These are phyloP conservation scores for Lactarius indigo DNA, from an alignment of 768 basidiomycete genomes.

Conservation along the genomic window DNA sequence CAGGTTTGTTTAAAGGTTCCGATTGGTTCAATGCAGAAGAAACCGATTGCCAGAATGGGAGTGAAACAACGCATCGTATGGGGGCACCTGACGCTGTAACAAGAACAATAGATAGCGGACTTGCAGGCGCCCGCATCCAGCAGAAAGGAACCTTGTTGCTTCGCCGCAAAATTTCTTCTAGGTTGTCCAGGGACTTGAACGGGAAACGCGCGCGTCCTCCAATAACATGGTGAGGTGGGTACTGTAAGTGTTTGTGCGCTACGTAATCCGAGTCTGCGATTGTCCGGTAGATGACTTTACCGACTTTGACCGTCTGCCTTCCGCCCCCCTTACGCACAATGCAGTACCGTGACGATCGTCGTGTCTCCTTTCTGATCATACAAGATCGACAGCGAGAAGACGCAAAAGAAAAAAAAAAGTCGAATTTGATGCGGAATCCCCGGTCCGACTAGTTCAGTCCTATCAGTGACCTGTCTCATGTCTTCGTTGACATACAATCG, in stretches of 20 bases:
- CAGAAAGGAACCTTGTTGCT: neutral
- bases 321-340: too few species aligned
- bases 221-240: neutral
- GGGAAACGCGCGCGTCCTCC: neutral
- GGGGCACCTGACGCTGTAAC: neutral
- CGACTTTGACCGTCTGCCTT: too few species aligned
- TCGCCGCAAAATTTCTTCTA: neutral
- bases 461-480: neutral
- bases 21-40: slow-evolving; percentile 4
- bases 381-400: neutral
- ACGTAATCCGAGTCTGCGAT: too few species aligned
- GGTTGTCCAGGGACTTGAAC: neutral
- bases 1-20: slow-evolving; percentile 2
- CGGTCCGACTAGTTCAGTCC: slow-evolving; percentile 7
- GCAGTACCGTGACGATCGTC: neutral
- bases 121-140: neutral
- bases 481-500: slow-evolving; percentile 35
- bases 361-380: neutral
- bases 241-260: too few species aligned
- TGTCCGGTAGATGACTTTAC: neutral
- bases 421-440: neutral
- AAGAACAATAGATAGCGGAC: neutral
- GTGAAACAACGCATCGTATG: neutral
- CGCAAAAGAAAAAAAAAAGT: neutral
- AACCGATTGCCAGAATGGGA: slow-evolving; percentile 2